Evolutionary conservation across 768 basidiomycete genomes (phyloP), one percentile per base, ranked within the genome.

Genomic region (Phylloporus arenicola): DNA sequence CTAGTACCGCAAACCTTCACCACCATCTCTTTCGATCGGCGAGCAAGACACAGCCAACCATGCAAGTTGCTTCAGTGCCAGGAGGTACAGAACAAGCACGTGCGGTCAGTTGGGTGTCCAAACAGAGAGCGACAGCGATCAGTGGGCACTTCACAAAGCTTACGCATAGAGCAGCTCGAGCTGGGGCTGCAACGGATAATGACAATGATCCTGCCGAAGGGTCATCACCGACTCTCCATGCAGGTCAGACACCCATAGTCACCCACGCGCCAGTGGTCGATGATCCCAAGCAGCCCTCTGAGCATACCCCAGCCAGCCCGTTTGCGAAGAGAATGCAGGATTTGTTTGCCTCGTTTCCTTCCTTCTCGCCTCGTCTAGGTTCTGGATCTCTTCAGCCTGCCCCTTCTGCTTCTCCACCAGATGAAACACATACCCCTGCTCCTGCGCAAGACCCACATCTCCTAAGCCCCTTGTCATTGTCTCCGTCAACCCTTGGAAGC

Each of bases 401-500:
- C 34, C 50, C 51, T 1, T 30, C 57, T 45, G 40, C 44, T 24
- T 31, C 53, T n/a, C 48, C 52, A 33, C 53, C 51, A 12, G 50
- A 33, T 16, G 52, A 55, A 27, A 34, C 37, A 6, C 50, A 54
- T 31, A 29, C 47, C 14, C 46, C 57, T 16, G 45, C 49, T 44
- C 47, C 56, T 22, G 47, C 48, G 3, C 68, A 75, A 10, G 82
- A 84, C 57, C 64, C 74, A 4, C 69, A 73, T 44, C 68, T 81
- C 30, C 68, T n/a, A 1, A 27, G 20, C 24, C 41, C 81, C 39
- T 64, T 72, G 29, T 69, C 79, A 51, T 68, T 87, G 27, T 78
- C 79, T 13, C 79, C 81, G 1, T 75, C 83, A 50, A 68, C 73
- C n/a, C 64, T 80, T n/a, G 85, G 86, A 82, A 83, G 81, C 46